phyloP scores from a whole-genome alignment of 2,329 filamentous ascomycete species.

The Septoria linicola region DNA sequence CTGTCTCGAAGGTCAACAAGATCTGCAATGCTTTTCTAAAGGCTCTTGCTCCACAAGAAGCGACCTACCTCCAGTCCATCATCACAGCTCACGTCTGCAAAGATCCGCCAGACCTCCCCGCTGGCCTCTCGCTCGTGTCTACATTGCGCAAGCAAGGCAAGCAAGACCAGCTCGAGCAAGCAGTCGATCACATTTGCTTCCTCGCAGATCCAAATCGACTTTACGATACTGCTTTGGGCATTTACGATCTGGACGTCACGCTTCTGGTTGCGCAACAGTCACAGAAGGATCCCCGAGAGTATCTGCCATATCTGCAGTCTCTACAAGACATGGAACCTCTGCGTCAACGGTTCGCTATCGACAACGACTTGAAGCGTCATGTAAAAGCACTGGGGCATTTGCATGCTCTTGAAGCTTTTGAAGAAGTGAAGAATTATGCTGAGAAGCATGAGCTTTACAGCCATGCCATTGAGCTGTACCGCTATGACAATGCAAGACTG shows the following conservation, averaged over 20 bases:
- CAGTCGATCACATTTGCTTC: slow-evolving; percentile 96
- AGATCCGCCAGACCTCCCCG: slow-evolving; percentile 80
- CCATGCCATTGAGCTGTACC: slow-evolving; percentile 74
- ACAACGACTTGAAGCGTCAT: slow-evolving; percentile 77
- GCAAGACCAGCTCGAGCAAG: slow-evolving; percentile 75
- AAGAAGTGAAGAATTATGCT: slow-evolving; percentile 75
- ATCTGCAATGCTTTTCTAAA: slow-evolving; percentile 83
- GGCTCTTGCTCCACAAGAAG: slow-evolving; percentile 61
- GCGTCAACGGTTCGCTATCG: slow-evolving; percentile 77
- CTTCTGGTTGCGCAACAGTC: slow-evolving; percentile 92
- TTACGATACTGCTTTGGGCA: slow-evolving; percentile 83
- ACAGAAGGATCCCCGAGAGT: slow-evolving; percentile 92
- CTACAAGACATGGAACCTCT: slow-evolving; percentile 71
- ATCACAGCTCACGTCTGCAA: slow-evolving; percentile 96
- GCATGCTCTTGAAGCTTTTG: slow-evolving; percentile 69
- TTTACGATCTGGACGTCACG: slow-evolving; percentile 89
- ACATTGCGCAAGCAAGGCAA: slow-evolving; percentile 62
- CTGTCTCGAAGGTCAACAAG: slow-evolving; percentile 71
- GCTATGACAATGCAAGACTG: slow-evolving; percentile 71
- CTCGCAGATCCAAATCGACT: slow-evolving; percentile 88
- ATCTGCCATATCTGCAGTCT: slow-evolving; percentile 88
- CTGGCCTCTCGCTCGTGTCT: slow-evolving; percentile 77
- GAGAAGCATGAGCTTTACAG: slow-evolving; percentile 78
- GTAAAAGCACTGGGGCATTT: slow-evolving; percentile 77
- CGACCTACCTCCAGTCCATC: slow-evolving; percentile 77